A percentile compares a stretch with the other conserved stretches of the same genome.
These are phyloP conservation scores for Arctium minus DNA, from an alignment of 129 eudicot species.

Conservation along the genomic window DNA sequence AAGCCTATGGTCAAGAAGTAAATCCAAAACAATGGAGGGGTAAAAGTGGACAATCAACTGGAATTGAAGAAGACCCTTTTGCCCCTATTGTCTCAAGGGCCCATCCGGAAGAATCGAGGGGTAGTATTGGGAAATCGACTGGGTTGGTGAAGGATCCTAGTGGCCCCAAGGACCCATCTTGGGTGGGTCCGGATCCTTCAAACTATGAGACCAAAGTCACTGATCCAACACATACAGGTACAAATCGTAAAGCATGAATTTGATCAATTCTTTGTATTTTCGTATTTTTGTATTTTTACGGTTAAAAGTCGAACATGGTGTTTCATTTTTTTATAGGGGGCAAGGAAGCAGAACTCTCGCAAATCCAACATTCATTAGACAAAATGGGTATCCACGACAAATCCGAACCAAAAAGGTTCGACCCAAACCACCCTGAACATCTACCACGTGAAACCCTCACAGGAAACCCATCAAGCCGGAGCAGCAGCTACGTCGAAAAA, in stretches of 20 bases:
- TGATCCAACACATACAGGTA: slow-evolving; percentile 40
- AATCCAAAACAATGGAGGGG: slow-evolving; percentile 19
- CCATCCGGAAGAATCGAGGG: slow-evolving; percentile 20
- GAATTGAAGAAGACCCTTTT: slow-evolving; percentile 23
- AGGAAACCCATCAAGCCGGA: slow-evolving; percentile 29
- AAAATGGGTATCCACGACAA: slow-evolving; percentile 36
- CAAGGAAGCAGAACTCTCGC: slow-evolving; percentile 37
- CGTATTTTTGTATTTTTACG: not conserved
- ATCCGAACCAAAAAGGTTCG: slow-evolving; percentile 20
- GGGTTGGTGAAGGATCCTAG: slow-evolving; percentile 50
- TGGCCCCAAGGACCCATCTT: slow-evolving; percentile 25
- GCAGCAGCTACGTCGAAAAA: slow-evolving; percentile 35
- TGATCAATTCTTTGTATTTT: no score
- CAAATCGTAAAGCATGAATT: not conserved
- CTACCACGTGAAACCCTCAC: slow-evolving; percentile 29
- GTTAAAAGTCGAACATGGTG: not conserved
- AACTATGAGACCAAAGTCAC: slow-evolving; percentile 50
- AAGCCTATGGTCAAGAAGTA: not conserved
- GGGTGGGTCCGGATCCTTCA: slow-evolving; percentile 20
- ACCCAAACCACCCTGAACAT: slow-evolving; percentile 28
- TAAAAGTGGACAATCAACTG: slow-evolving; percentile 30
- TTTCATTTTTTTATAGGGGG: slow-evolving; percentile 29
- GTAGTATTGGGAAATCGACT: slow-evolving; percentile 5
- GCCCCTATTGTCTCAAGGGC: slow-evolving; percentile 5
- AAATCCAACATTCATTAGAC: slow-evolving; percentile 33